phyloP scores from a whole-genome alignment of 108 stramenopile species.

The Fragilaria radians region DNA sequence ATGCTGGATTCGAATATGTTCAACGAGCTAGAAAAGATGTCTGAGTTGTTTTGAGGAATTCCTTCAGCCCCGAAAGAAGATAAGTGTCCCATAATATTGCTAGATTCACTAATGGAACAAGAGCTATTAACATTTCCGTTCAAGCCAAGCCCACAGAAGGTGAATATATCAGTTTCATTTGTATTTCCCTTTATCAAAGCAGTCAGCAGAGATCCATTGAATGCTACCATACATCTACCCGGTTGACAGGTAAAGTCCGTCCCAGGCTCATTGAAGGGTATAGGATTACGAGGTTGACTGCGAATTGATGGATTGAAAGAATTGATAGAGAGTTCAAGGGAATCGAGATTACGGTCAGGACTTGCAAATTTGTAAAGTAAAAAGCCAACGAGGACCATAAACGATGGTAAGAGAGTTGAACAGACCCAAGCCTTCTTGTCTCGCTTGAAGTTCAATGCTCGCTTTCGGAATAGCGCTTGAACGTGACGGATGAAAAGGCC shows the following conservation, averaged over 20 bases:
- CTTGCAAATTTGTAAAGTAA: constrained; percentile 47
- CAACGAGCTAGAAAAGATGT: not conserved
- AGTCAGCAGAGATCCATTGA: too few species aligned
- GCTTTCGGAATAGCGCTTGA: constrained; percentile 57
- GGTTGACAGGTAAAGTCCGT: constrained; percentile 47
- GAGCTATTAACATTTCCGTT: not conserved
- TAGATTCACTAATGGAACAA: constrained; percentile 15
- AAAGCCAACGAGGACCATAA: constrained; percentile 59
- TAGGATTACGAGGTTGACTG: constrained; percentile 51
- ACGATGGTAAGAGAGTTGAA: constrained; percentile 59
- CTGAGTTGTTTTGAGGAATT: not conserved
- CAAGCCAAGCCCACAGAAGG: not conserved
- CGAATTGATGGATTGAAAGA: constrained; percentile 48
- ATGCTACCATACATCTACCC: constrained; percentile 44
- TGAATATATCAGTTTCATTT: not conserved
- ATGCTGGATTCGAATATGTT: constrained; percentile 17
- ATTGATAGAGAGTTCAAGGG: constrained; percentile 35
- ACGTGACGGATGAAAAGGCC: constrained; percentile 59
- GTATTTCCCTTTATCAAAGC: too few species aligned
- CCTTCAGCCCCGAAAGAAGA: constrained; percentile 17
- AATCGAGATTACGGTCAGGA: constrained; percentile 32
- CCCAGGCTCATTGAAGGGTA: constrained; percentile 46
- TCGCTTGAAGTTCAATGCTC: constrained; percentile 69
- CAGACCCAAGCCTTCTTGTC: constrained; percentile 84
- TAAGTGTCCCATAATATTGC: constrained; percentile 25